Evolutionary conservation across 1,284 basidiomycete species (phyloP).

Genomic region (Bjerkandera adusta): DNA sequence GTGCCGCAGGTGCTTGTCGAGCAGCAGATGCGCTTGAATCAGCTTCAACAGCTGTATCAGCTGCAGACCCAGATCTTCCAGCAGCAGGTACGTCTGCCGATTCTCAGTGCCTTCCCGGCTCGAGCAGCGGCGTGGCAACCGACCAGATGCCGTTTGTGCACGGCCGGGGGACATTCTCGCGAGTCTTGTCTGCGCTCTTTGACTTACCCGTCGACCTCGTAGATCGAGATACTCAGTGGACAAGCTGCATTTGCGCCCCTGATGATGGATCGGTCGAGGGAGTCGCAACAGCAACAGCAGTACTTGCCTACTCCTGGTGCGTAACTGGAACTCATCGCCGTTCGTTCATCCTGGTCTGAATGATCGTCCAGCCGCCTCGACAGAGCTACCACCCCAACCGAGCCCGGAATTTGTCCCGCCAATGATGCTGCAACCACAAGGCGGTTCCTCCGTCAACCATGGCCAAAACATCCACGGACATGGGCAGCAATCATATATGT

Average conservation of each 20-base stretch:
- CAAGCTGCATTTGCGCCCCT: constrained; percentile 38
- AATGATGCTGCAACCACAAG: constrained; percentile 45
- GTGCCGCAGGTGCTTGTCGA: constrained; percentile 19
- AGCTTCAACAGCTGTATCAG: constrained; percentile 70
- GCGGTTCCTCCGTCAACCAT: constrained; percentile 33
- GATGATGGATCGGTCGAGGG: constrained; percentile 35
- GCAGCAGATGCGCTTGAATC: constrained; percentile 47
- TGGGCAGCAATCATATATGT: constrained; percentile 25
- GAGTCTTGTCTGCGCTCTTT: background rate
- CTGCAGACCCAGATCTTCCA: constrained; percentile 82
- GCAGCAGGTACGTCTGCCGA: constrained; percentile 61
- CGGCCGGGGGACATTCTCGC: background rate
- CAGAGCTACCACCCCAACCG: constrained; percentile 62
- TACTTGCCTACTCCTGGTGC: constrained; percentile 71
- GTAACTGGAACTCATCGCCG: constrained; percentile 20
- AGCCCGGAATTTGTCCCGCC: constrained; percentile 62
- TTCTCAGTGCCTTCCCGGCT: constrained; percentile 8
- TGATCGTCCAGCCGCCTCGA: constrained; percentile 48
- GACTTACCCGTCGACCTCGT: constrained; percentile 12
- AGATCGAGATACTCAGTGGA: constrained; percentile 75
- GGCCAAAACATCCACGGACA: constrained; percentile 20
- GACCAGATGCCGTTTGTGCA: background rate
- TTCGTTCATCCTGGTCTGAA: constrained; percentile 1
- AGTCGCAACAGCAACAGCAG: constrained; percentile 43
- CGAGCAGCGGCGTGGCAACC: constrained; percentile 2